A percentile compares a stretch with the other conserved stretches of the same genome.
Conservation (phyloP, 1,284 basidiomycete species). For the Puccinia polysora region DNA sequence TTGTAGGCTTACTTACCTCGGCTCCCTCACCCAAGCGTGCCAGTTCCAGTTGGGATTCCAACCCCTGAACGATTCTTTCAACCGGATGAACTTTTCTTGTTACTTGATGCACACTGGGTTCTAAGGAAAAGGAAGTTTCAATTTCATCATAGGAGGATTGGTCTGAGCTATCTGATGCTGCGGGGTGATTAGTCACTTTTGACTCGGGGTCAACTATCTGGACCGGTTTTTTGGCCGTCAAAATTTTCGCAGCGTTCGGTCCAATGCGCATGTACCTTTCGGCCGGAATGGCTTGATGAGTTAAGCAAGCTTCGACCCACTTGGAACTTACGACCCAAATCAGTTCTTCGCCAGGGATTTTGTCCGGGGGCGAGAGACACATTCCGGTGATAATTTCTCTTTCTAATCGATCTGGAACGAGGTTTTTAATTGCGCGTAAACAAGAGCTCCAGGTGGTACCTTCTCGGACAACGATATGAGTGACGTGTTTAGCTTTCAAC, state of each 20-base stretch:
- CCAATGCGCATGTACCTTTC: slow-evolving; percentile 33
- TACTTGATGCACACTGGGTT: neutral
- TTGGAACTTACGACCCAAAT: slow-evolving; percentile 39
- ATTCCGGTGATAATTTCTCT: slow-evolving; percentile 17
- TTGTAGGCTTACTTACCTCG: slow-evolving; percentile 21
- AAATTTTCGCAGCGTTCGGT: slow-evolving; percentile 9
- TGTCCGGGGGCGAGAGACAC: slow-evolving; percentile 15
- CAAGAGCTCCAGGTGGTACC: slow-evolving; percentile 27
- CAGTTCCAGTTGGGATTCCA: slow-evolving; percentile 7
- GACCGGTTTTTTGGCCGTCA: neutral
- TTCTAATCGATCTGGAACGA: slow-evolving; percentile 15
- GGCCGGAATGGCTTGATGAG: slow-evolving; percentile 3
- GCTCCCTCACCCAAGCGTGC: slow-evolving; percentile 28
- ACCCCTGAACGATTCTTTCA: neutral
- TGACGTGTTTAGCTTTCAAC: slow-evolving; percentile 19
- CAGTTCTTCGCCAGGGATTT: slow-evolving; percentile 24
- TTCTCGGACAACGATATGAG: slow-evolving; percentile 30
- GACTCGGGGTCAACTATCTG: neutral
- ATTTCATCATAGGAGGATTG: slow-evolving; percentile 32
- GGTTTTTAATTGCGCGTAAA: slow-evolving; percentile 2
- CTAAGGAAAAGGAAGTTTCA: slow-evolving; percentile 28
- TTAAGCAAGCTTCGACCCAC: slow-evolving; percentile 31
- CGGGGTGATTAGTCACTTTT: neutral
- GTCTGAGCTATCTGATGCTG: neutral
- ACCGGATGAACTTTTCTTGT: neutral